These are phyloP conservation scores for Suhomyces pyralidae DNA, from an alignment of 805 yeast genomes.

Conservation along the genomic window DNA sequence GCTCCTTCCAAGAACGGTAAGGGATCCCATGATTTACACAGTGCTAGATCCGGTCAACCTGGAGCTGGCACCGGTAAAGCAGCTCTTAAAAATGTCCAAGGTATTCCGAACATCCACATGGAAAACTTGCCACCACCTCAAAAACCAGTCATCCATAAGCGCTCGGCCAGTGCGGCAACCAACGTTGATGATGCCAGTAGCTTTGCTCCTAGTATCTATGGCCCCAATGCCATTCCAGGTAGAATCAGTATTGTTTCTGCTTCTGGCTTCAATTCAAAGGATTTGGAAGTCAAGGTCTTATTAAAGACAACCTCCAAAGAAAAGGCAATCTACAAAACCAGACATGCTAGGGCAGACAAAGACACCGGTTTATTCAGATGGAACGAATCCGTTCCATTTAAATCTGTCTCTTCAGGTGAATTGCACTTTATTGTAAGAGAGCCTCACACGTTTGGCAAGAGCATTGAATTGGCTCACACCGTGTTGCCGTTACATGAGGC, in stretches of 20 bases:
- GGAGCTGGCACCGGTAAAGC: background rate
- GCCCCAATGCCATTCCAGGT: slow-evolving; percentile 49
- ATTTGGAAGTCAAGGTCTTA: slow-evolving; percentile 52
- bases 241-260: slow-evolving; percentile 51
- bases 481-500: slow-evolving; percentile 50
- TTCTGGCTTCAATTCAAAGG: slow-evolving; percentile 33
- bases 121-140: slow-evolving; percentile 40
- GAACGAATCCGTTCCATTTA: slow-evolving; percentile 67
- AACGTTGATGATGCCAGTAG: slow-evolving; percentile 26
- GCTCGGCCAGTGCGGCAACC: slow-evolving; percentile 23
- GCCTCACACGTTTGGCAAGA: slow-evolving; percentile 73
- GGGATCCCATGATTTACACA: slow-evolving; percentile 30
- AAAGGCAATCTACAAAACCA: slow-evolving; percentile 65
- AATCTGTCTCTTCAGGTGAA: slow-evolving; percentile 58
- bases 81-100: slow-evolving; percentile 9
- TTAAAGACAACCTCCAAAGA: slow-evolving; percentile 45
- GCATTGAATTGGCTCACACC: slow-evolving; percentile 59
- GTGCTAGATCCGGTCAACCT: slow-evolving; percentile 32
- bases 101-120: slow-evolving; percentile 31
- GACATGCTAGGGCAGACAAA: slow-evolving; percentile 46
- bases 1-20: background rate
- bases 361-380: slow-evolving; percentile 46
- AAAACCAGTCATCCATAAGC: slow-evolving; percentile 13
- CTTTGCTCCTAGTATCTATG: slow-evolving; percentile 33
- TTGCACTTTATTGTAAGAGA: slow-evolving; percentile 60